Evolutionary conservation across 2,329 filamentous ascomycete genomes (phyloP), one percentile per base, ranked within the genome.

Genomic region (Penicillium psychrosexuale): DNA sequence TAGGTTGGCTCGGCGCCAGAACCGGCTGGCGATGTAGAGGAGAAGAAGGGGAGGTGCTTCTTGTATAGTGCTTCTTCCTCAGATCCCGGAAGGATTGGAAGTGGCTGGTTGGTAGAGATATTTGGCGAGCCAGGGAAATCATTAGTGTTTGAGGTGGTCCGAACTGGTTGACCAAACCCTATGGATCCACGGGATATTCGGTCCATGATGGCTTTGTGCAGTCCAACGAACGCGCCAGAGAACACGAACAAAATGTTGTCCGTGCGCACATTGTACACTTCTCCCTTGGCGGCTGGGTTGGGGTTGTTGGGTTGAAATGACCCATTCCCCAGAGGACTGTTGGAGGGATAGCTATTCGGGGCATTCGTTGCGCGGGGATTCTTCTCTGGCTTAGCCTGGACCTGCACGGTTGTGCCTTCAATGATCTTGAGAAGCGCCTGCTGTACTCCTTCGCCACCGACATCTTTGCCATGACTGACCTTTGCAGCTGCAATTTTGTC

Each of bases 241-340:
- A 94, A 96, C 39, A 99, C 91, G 75, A 99, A 99, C 28, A 99
- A 82, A 56, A 99, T 97, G 65, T 97, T 97, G 61, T 91, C 92
- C 0, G 94, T 99, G 65, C 94, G 89, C 55, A 97, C 87, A 53
- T 90, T 86, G 72, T 82, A 87, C 5, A 83, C 76, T 58, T 87
- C 84, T 19, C 79, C 79, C 69, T 84, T 86, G 46, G 72, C 67
- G 3, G 72, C 65, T 17, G 65, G 57, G n/a, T 65, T 70, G 17
- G 68, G 60, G 11, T 64, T 62, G 19, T 65, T 61, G 8, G 69
- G 61, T 11, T 72, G 64, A 31, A 69, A 71, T 33, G 63, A 62
- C 8, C 61, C 60, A 46, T 69, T 70, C 2, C 67, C 68, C 12
- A 75, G 47, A 8, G 73, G 72, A 51, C 64, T 72, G 53, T 72